Conservation (phyloP, 768 basidiomycete genomes). For the Pleurotus giganteus region DNA sequence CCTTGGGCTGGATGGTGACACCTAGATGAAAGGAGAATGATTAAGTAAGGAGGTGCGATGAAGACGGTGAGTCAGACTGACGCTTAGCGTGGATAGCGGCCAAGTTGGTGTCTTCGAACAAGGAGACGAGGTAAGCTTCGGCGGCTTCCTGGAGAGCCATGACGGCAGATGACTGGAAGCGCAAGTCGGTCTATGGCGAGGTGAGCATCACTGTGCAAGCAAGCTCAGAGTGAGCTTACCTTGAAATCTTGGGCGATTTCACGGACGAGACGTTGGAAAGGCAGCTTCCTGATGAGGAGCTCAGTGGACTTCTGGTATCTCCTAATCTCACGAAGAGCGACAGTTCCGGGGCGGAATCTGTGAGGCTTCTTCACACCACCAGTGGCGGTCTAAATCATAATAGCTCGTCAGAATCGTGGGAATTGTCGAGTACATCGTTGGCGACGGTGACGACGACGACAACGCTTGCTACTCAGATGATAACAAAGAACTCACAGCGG, state of each 20-base stretch:
- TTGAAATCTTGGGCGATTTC: constrained; percentile 98
- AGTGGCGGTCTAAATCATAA: constrained; percentile 58
- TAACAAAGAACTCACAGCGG: constrained; percentile 46
- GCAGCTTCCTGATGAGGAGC: constrained; percentile 98
- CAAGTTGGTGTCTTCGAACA: constrained; percentile 90
- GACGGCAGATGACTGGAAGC: constrained; percentile 95
- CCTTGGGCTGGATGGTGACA: constrained; percentile 81
- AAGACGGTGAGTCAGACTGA: constrained; percentile 21
- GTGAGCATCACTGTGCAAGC: constrained; percentile 11
- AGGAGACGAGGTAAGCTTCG: constrained; percentile 84
- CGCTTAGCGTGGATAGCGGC: constrained; percentile 90
- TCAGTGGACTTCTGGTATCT: constrained; percentile 99
- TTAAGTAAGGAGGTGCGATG: constrained; percentile 11
- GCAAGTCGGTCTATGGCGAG: constrained; percentile 68
- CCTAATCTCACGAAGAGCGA: constrained; percentile 98
- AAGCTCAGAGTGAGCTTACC: constrained; percentile 36
- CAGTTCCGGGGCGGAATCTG: constrained; percentile 95
- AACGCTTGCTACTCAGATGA: no score
- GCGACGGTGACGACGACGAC: constrained; percentile 24
- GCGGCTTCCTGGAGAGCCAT: constrained; percentile 93
- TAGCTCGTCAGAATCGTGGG: constrained; percentile 13
- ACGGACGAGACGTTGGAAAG: constrained; percentile 98
- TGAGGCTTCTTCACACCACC: constrained; percentile 99
- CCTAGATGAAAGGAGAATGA: constrained; percentile 23
- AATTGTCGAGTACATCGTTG: constrained; percentile 16